Evolutionary conservation across 352 stramenopile species (phyloP).

Genomic region (Lagenidium sp.): DNA sequence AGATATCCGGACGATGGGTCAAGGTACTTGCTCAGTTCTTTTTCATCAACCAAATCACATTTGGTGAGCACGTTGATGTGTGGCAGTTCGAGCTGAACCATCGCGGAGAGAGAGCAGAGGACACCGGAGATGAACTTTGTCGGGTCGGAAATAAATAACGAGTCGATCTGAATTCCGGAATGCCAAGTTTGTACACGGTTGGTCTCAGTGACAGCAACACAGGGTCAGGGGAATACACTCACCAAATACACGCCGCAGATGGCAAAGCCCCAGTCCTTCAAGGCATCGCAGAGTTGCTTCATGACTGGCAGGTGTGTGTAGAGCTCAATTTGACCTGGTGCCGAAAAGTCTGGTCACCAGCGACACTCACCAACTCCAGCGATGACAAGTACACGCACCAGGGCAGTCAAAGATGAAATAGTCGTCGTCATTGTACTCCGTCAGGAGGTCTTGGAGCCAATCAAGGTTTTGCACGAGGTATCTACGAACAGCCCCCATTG

Average conservation of each 20-base stretch:
- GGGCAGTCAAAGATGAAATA: conserved; percentile 99
- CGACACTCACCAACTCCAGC: neutral
- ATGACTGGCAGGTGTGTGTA: conserved; percentile 90
- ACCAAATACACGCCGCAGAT: conserved; percentile 89
- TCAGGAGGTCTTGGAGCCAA: conserved; percentile 92
- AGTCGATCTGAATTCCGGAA: conserved; percentile 83
- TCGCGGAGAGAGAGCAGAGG: conserved; percentile 94
- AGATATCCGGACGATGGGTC: conserved; percentile 80
- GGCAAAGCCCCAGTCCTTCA: conserved; percentile 82
- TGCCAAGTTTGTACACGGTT: too few relatives aligned
- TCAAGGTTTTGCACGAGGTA: conserved; percentile 92
- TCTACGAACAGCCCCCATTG: too few relatives aligned
- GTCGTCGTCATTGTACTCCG: conserved; percentile 87
- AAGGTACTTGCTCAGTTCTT: conserved; percentile 83
- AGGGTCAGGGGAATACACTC: too few relatives aligned
- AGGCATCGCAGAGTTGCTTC: conserved; percentile 77
- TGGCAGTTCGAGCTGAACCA: conserved; percentile 98
- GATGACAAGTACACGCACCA: conserved; percentile 37
- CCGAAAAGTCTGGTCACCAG: too few relatives aligned
- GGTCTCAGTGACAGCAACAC: too few relatives aligned
- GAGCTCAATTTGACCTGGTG: conserved; percentile 84
- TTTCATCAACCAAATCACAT: conserved; percentile 86
- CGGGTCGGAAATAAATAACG: conserved; percentile 92
- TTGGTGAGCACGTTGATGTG: conserved; percentile 92
- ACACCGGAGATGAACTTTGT: conserved; percentile 98